A percentile compares a stretch with the other conserved stretches of the same genome.
phyloP scores from a whole-genome alignment of 2,329 filamentous ascomycete genomes.

The Westerdykella ornata region DNA sequence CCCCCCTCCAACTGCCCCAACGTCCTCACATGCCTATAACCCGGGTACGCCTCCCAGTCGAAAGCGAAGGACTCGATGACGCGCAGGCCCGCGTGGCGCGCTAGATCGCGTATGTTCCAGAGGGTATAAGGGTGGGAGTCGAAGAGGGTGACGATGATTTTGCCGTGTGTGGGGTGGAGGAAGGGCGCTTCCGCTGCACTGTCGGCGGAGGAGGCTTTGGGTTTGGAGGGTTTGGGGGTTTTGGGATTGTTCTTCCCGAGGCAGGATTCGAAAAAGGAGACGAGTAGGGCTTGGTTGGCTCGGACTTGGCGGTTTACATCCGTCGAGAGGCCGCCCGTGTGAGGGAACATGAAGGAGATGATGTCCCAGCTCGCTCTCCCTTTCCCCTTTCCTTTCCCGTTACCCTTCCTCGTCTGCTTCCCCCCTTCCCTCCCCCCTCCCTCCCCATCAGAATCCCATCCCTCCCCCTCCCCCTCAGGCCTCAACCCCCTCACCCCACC shows the following conservation, averaged over 20 bases:
- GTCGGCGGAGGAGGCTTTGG: constrained; percentile 25
- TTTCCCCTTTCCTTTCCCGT: too few species aligned
- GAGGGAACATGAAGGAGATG: constrained; percentile 94
- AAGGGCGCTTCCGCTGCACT: too few species aligned
- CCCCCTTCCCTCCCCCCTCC: constrained; percentile 7
- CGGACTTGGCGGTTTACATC: constrained; percentile 93
- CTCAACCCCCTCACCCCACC: constrained; percentile 25
- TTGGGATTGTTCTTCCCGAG: constrained; percentile 12
- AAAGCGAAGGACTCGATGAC: constrained; percentile 67
- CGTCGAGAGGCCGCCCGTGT: constrained; percentile 84
- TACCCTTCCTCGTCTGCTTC: too few species aligned
- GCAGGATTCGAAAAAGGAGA: constrained; percentile 27
- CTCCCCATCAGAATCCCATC: constrained; percentile 3
- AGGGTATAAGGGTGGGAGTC: constrained; percentile 91
- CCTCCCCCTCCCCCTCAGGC: constrained; percentile 15
- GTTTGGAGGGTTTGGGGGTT: background rate
- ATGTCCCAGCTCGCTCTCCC: constrained; percentile 55
- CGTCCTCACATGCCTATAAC: constrained; percentile 67
- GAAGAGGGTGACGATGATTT: constrained; percentile 78
- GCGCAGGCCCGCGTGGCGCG: constrained; percentile 64
- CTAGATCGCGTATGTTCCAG: constrained; percentile 90
- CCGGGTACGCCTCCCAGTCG: constrained; percentile 59
- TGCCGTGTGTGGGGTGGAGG: constrained; percentile 45
- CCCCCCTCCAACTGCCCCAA: constrained; percentile 51
- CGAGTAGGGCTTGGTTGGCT: constrained; percentile 53